Evolutionary conservation across 2,329 filamentous ascomycete species (phyloP), one percentile per base, ranked within the genome.

Genomic region (Arthrobotrys conoides): DNA sequence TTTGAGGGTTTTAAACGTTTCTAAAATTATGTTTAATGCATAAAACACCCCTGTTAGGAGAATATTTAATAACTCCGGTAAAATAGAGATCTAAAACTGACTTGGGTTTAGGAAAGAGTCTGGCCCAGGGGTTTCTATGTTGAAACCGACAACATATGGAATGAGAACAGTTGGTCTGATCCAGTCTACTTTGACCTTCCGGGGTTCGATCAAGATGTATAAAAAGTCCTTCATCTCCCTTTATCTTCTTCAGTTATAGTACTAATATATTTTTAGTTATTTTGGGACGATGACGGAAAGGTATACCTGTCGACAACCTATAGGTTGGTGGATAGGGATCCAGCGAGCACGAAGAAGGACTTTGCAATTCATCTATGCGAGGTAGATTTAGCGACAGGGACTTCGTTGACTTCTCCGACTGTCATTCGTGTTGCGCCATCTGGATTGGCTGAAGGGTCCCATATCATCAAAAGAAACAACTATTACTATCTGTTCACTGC

Each of bases 401-500:
- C 83, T 0, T 86, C 85, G 0, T 82, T 86, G 3, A 85, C 84
- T 3, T 81, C 86, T 85, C 0, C 83, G 83, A 0, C 79, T 80
- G 61, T 81, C 80, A 73, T 81, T 84, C 48, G 85, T 85, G n/a
- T 78, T 38, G 63, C 71, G 36, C 38, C 72, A 55, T 59, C 80
- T 59, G 79, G 80, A 12, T 85, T 88, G 1, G 86, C 89, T 16
- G 89, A 90, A 82, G 89, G 86, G 0, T 88, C 89, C 1, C 89
- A 90, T 80, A 82, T 90, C 3, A 90, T 89, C 82, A 88, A 88
- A 83, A 86, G 87, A 51, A 87, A 87, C 48, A 87, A 87, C 4
- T 89, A 87, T 85, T 90, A 90, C 80, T 90, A 90, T 81, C 85
- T 90, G 6, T 83, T 90, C 5, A 89, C 87, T 0, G 89, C 89